Evolutionary conservation across 768 basidiomycete species (phyloP), one percentile per base, ranked within the genome.

Genomic region (Termitomyces sp.): DNA sequence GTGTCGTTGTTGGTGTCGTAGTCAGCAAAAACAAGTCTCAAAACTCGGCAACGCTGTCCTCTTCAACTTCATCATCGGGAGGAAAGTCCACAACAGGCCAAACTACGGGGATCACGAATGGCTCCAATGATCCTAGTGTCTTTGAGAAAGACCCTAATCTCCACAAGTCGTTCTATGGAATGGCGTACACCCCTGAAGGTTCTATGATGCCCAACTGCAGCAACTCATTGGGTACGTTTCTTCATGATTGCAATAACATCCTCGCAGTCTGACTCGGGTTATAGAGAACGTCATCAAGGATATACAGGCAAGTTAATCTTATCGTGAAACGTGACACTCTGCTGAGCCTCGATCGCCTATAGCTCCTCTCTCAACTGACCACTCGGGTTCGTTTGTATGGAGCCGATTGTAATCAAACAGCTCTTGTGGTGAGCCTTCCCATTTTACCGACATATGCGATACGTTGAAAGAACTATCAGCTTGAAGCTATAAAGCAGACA

Each of bases 401-500:
- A 20, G 84, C 91, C 17, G 92, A 93, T 74, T 94, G 91, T 70
- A 92, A 93, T 72, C 88, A 91, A 69, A 84, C 88, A 0, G 87
- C 86, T 2, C 82, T 91, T 43, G 88, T 92, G 57, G 86, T 88
- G 69, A 34, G 84, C 79, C 38, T 34, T 40, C 37, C 42, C 31
- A 31, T 56, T 38, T 34, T n/a, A 29, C 42, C 38, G 43, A 15
- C 37, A 25, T 45, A n/a, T 15, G 43, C 47, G 17, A 45, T 46
- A 38, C 49, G 38, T 37, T 47, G n/a, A 55, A 56, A 36, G 20
- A n/a, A 60, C 29, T 52, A 57, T 32, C 64, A 88, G 79, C 82
- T 98, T 32, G 91, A 95, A 68, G 96, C 96, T 2, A 95, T 99
- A 69, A 82, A 86, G 68, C 85, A 85, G 65, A 96, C 94, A 47